Base-by-base conservation (phyloP, 2,329 filamentous ascomycete species). In the Cadophora gregata region DNA sequence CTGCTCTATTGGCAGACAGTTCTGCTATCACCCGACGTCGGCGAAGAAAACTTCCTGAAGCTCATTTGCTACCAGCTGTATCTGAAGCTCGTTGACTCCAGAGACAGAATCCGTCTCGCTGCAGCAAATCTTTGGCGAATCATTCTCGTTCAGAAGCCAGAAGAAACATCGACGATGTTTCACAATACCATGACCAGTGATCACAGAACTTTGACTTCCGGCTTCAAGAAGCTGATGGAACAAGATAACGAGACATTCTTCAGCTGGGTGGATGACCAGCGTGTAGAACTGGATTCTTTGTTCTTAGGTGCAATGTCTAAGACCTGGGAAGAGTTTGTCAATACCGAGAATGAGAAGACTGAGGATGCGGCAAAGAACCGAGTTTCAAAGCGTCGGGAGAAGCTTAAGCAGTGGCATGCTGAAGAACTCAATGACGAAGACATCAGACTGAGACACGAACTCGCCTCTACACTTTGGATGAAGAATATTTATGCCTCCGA, bases 1-100 rank as follows among this genome's bases (percentile, higher is more conserved):
- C 87, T 99, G 73, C 88, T 93, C 0, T 98, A 97, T 78, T 99
- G 96, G 96, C 96, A 98, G 77, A 93, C 93, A 24, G 92, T 97
- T 21, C 88, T 99, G 19, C 82, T 99, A 19, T 90, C 89, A 1
- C 88, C 90, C 4, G 88, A 96, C 19, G 90, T 92, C 3, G 84
- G 86, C 7, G 93, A 97, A 53, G 88, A 92, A n/a, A 89, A 93
- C 10, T 92, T 92, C 75, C 86, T 97, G 74, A 91, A 90, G 70
- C 84, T 97, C 38, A 87, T 98, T 50, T 97, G 93, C 83, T 98
- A 97, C 75, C 88, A 97, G 68, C 87, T 99, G 3, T 99, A 98
- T 77, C 89, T 90, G 8, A 97, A 96, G 77, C 83, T 98, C 42
- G 88, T 96, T 8, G 93, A 93, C 63, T 81, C 85, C 0, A 85